These are phyloP conservation scores for Trypanosoma melophagium DNA, from an alignment of 208 protist genomes.

Conservation along the genomic window DNA sequence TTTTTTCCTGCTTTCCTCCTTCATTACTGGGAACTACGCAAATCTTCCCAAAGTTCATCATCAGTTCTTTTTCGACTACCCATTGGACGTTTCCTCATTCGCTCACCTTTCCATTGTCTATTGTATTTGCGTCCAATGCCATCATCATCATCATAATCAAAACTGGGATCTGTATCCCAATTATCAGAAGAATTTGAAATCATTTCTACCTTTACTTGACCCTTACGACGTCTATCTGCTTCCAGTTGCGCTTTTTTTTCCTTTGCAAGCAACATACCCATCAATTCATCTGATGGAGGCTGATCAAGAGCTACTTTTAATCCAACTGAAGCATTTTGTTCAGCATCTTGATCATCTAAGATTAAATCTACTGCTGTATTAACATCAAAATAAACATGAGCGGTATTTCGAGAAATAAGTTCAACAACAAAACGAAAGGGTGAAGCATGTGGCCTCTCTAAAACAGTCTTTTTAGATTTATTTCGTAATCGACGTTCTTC, in stretches of 20 bases:
- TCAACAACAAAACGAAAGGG: conserved; percentile 86
- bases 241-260: not conserved
- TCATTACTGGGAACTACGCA: conserved; percentile 13
- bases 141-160: conserved; percentile 9
- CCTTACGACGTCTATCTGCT: not conserved
- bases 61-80: conserved; percentile 17
- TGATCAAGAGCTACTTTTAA: conserved; percentile 36
- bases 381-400: conserved; percentile 77
- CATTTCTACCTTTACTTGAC: not conserved
- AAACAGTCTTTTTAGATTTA: conserved; percentile 83
- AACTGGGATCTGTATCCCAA: conserved; percentile 1
- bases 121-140: conserved; percentile 27
- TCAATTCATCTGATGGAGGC: conserved; percentile 34
- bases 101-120: not conserved
- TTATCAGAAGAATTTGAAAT: not conserved
- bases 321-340: conserved; percentile 44
- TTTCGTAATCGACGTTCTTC: conserved; percentile 74
- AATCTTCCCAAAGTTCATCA: conserved; percentile 25
- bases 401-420: conserved; percentile 49
- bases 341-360: conserved; percentile 74
- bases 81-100: not conserved
- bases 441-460: conserved; percentile 72
- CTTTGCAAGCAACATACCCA: conserved; percentile 5
- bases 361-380: conserved; percentile 81
- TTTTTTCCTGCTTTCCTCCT: too few relatives aligned